Percentiles rank a stretch among this genome's conserved stretches.
These are phyloP conservation scores for Yarrowia sp. DNA, from an alignment of 805 yeast species.

Conservation along the genomic window DNA sequence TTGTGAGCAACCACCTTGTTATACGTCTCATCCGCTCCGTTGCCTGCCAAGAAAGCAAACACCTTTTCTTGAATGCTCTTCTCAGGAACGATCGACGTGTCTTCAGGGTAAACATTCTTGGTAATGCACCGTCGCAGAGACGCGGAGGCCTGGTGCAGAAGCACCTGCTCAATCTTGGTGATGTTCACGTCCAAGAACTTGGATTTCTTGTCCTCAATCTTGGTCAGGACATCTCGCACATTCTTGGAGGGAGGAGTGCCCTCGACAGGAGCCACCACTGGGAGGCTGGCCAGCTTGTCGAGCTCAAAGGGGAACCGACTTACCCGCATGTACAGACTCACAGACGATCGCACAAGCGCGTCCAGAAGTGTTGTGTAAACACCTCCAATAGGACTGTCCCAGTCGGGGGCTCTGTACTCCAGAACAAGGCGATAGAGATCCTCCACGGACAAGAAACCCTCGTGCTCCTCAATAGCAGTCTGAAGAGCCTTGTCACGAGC, in stretches of 20 bases:
- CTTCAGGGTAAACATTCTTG: conserved; percentile 1
- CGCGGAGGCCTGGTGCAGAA: not conserved
- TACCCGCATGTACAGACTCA: conserved; percentile 1
- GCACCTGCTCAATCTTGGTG: not conserved
- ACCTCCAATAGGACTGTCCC: not conserved
- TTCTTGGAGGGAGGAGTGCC: not conserved
- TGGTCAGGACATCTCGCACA: not conserved
- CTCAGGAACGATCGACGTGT: not conserved
- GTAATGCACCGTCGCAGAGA: conserved; percentile 5
- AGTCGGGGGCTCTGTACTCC: not conserved
- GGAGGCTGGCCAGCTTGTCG: not conserved
- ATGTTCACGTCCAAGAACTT: not conserved
- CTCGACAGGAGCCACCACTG: not conserved
- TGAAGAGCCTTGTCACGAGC: not conserved
- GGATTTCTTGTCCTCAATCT: not conserved
- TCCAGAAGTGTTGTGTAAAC: not conserved
- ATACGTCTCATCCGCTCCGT: not conserved
- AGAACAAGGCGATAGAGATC: conserved; percentile 2
- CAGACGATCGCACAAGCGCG: conserved; percentile 6
- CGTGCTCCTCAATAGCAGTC: not conserved
- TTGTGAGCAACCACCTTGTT: conserved; percentile 5
- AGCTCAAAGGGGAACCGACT: conserved; percentile 5
- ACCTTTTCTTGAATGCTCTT: conserved; percentile 1
- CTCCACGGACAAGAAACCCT: not conserved
- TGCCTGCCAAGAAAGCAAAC: not conserved